Percentiles rank a stretch among this genome's conserved stretches.
phyloP scores from a whole-genome alignment of 2,329 filamentous ascomycete species.

The Atkinsonella hypoxylon region DNA sequence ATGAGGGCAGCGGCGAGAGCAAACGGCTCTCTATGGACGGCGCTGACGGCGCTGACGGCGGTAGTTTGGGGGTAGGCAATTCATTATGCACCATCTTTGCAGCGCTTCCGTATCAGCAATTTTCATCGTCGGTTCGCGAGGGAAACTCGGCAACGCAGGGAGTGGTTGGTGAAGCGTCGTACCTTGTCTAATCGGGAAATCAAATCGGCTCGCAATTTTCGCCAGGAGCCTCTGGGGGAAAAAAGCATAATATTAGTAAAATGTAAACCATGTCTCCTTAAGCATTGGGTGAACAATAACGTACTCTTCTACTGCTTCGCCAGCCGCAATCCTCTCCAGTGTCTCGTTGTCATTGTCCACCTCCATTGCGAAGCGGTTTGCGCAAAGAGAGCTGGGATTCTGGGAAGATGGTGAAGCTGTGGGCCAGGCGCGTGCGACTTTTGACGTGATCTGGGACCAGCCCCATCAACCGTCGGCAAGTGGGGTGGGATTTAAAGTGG shows the following conservation, averaged over 20 bases:
- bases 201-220: slow-evolving; percentile 50
- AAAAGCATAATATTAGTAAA: slow-evolving; percentile 17
- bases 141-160: not conserved
- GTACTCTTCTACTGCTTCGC: slow-evolving; percentile 44
- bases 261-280: slow-evolving; percentile 9
- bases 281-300: slow-evolving; percentile 15
- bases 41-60: slow-evolving; percentile 28
- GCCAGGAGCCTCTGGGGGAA: slow-evolving; percentile 64
- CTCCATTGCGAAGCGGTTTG: slow-evolving; percentile 32
- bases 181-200: slow-evolving; percentile 57
- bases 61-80: slow-evolving; percentile 58
- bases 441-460: not conserved
- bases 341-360: slow-evolving; percentile 40
- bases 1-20: slow-evolving; percentile 32
- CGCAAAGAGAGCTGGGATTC: not conserved
- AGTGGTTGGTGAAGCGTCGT: slow-evolving; percentile 7
- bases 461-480: slow-evolving; percentile 5
- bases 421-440: slow-evolving; percentile 1
- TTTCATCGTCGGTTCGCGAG: not conserved
- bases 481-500: slow-evolving; percentile 11
- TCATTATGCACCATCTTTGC: slow-evolving; percentile 64
- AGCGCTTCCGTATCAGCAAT: not conserved
- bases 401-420: slow-evolving; percentile 6
- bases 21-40: slow-evolving; percentile 14
- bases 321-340: slow-evolving; percentile 35